phyloP scores from a whole-genome alignment of 805 yeast genomes.

The Hanseniaspora taiwanica region DNA sequence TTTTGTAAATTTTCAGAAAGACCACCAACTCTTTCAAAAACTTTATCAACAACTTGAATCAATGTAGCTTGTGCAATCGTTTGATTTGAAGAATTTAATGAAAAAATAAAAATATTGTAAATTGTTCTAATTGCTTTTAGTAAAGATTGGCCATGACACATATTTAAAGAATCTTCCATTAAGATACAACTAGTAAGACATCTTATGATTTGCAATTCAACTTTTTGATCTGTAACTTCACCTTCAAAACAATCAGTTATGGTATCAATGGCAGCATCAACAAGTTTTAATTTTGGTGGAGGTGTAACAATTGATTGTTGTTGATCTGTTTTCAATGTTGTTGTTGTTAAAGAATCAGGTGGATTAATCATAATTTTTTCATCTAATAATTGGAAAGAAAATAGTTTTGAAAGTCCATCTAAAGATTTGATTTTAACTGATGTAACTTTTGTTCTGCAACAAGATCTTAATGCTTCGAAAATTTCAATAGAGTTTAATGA shows the following conservation, averaged over 20 bases:
- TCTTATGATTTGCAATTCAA: constrained; percentile 86
- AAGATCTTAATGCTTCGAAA: constrained; percentile 64
- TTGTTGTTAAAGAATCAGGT: constrained; percentile 26
- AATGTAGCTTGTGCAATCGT: constrained; percentile 91
- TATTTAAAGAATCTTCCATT: constrained; percentile 61
- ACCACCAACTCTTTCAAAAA: constrained; percentile 59
- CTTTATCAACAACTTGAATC: constrained; percentile 77
- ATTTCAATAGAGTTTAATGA: constrained; percentile 36
- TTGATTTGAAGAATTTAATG: constrained; percentile 72
- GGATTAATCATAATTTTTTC: constrained; percentile 41
- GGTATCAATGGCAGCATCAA: constrained; percentile 75
- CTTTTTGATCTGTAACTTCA: constrained; percentile 78
- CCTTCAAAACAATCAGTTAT: constrained; percentile 80
- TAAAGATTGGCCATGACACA: constrained; percentile 72
- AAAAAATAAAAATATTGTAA: constrained; percentile 80
- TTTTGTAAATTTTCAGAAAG: constrained; percentile 12
- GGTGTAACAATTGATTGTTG: constrained; percentile 35
- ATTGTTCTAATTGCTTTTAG: constrained; percentile 87
- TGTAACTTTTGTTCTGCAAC: constrained; percentile 54
- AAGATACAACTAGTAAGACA: constrained; percentile 83
- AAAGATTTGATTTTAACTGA: constrained; percentile 63
- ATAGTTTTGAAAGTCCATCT: constrained; percentile 76
- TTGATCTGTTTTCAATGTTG: constrained; percentile 20
- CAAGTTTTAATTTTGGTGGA: constrained; percentile 41
- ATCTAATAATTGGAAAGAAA: constrained; percentile 66